Percentiles rank a stretch among this genome's conserved stretches.
phyloP scores from a whole-genome alignment of 2,329 filamentous ascomycete genomes.

The Ascochyta fabae region DNA sequence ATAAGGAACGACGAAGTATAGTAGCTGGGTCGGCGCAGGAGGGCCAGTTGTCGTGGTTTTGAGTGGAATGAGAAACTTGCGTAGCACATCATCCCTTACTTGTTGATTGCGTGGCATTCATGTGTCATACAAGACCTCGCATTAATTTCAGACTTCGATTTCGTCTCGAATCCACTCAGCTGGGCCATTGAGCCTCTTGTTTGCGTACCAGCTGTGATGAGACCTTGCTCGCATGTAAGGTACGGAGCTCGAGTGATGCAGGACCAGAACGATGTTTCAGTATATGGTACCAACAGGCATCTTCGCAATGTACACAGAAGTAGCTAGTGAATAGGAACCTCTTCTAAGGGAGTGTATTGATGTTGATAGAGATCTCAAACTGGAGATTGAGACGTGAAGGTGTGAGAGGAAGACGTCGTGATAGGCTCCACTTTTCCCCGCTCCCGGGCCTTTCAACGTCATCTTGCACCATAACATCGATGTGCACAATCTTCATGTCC shows the following conservation, averaged over 20 bases:
- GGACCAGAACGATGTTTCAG: not conserved
- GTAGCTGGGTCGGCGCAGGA: not conserved
- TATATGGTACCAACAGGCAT: not conserved
- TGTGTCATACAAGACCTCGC: conserved; percentile 7
- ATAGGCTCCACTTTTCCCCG: not conserved
- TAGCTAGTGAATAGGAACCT: no score
- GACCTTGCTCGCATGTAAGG: not conserved
- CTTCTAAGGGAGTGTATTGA: no score
- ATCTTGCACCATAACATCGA: not conserved
- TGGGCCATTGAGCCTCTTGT: not conserved
- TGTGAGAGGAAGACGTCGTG: not conserved
- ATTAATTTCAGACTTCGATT: conserved; percentile 1
- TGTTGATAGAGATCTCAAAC: no score
- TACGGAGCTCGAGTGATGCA: not conserved
- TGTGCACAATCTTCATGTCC: no score
- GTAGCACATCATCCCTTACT: conserved; percentile 12
- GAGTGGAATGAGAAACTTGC: conserved; percentile 7
- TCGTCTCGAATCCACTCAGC: not conserved
- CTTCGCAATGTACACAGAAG: not conserved
- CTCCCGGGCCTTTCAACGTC: not conserved
- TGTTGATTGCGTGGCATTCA: conserved; percentile 2
- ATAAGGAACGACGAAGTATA: conserved; percentile 3
- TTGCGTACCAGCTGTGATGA: not conserved
- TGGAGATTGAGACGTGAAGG: not conserved
- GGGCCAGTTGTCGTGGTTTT: conserved; percentile 15